Base-by-base conservation (phyloP, 148 eudicot species). In the Heliosperma pusillum region DNA sequence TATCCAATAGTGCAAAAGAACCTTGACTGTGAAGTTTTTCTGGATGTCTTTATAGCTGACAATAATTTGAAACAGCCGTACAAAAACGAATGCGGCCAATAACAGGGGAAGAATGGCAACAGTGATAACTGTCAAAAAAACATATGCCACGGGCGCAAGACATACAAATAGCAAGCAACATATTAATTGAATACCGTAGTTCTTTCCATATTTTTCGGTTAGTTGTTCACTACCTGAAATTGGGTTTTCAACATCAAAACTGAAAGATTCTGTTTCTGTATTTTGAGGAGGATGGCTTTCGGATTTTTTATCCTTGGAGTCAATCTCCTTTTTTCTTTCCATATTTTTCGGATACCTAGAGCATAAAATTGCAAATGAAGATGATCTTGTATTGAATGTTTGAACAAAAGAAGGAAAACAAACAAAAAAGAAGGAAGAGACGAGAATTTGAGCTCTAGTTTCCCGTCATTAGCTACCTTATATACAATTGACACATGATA, bases 51-150 rank as follows among this genome's bases (percentile, higher is more conserved):
- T 7, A n/a, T n/a, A 20, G 10, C 2, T 12, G 44, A 9, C 29
- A 29, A 74, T 3, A 12, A 74, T 50, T 53, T 65, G 70, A 12
- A 74, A 2, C 1, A 74, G 15, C 20, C 77, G 71, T 29, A 13
- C 0, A 27, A 74, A 3, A 6, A 64, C 0, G 13, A 64, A 24
- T 5, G 11, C 7, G 0, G 22, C 17, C 0, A 64, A 10, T n/a
- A 75, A 60, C 21, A 72, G 27, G 21, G 33, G 33, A 7, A 60
- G 19, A 16, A 30, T 71, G 24, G 26, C 15, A 13, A 17, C 30
- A 56, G 66, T 25, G 0, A 10, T 15, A 24, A 42, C 26, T 13
- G 45, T 5, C 1, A 21, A 0, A 25, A 44, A 12, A 25, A 13
- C 29, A 26, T 62, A 62, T 13, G 66, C 17, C 36, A 62, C 66